Evolutionary conservation across 441 rosid species (phyloP).

Genomic region (Pelargonium citronellum): DNA sequence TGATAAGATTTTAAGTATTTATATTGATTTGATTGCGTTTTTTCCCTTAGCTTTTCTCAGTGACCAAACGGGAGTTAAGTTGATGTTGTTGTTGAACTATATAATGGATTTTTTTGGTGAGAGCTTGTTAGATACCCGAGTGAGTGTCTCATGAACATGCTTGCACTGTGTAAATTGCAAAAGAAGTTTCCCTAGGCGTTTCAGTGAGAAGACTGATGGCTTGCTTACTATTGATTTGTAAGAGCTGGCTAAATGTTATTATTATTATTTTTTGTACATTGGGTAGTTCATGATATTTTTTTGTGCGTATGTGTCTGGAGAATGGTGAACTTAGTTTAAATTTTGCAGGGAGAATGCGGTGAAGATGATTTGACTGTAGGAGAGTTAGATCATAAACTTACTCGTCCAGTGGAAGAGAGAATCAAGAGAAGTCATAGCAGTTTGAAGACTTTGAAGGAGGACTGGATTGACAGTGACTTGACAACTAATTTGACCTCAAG

Average conservation of each 20-base stretch:
- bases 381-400: constrained; percentile 16
- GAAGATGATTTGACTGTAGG: constrained; percentile 29
- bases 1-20: neutral
- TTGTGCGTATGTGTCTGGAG: neutral
- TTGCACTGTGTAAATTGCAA: constrained; percentile 56
- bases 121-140: constrained; percentile 53
- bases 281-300: constrained; percentile 6
- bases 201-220: constrained; percentile 75
- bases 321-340: neutral
- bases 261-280: constrained; percentile 16
- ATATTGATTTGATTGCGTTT: neutral
- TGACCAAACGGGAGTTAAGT: constrained; percentile 26
- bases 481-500: neutral
- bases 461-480: constrained; percentile 14
- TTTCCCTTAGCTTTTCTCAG: constrained; percentile 24
- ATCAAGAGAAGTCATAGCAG: constrained; percentile 12
- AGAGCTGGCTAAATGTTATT: constrained; percentile 53
- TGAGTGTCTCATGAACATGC: constrained; percentile 45
- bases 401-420: constrained; percentile 19
- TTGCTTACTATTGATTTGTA: constrained; percentile 58
- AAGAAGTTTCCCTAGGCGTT: constrained; percentile 55
- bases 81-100: constrained; percentile 23
- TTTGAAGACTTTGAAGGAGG: constrained; percentile 9
- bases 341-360: constrained; percentile 1
- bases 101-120: constrained; percentile 36